phyloP scores from a whole-genome alignment of 2,329 filamentous ascomycete species.

The Pseudogymnoascus sp. region DNA sequence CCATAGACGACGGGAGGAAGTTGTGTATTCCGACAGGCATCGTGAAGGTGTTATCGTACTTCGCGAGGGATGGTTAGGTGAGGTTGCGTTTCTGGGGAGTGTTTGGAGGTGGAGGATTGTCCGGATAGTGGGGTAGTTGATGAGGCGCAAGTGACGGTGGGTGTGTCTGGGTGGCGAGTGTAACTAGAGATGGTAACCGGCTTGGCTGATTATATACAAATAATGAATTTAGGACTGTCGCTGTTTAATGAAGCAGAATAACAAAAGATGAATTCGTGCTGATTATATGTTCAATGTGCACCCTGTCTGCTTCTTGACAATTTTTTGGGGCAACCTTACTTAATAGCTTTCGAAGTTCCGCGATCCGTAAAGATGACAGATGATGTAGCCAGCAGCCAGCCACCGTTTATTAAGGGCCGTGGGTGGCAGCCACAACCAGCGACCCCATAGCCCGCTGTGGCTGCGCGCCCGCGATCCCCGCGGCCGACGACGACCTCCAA shows the following conservation, averaged over 20 bases:
- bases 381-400: slow-evolving; percentile 8
- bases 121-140: slow-evolving; percentile 7
- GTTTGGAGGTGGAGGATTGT: neutral
- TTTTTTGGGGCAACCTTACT: neutral
- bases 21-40: slow-evolving; percentile 54
- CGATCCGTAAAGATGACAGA: slow-evolving; percentile 5
- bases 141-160: slow-evolving; percentile 4
- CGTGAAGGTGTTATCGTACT: slow-evolving; percentile 7
- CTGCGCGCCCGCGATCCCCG: neutral
- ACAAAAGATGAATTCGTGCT: neutral
- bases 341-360: neutral
- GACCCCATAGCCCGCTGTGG: neutral
- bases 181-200: slow-evolving; percentile 5
- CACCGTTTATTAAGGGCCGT: neutral
- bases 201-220: slow-evolving; percentile 7
- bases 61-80: slow-evolving; percentile 5
- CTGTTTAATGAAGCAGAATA: neutral
- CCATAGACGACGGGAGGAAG: slow-evolving; percentile 59
- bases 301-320: neutral
- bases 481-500: slow-evolving; percentile 5
- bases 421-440: neutral
- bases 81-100: slow-evolving; percentile 3
- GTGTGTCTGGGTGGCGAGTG: slow-evolving; percentile 2
- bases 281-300: slow-evolving; percentile 3
- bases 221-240: neutral